These are phyloP conservation scores for Epicoccum sorghinum DNA, from an alignment of 2,329 filamentous ascomycete genomes.

Conservation along the genomic window DNA sequence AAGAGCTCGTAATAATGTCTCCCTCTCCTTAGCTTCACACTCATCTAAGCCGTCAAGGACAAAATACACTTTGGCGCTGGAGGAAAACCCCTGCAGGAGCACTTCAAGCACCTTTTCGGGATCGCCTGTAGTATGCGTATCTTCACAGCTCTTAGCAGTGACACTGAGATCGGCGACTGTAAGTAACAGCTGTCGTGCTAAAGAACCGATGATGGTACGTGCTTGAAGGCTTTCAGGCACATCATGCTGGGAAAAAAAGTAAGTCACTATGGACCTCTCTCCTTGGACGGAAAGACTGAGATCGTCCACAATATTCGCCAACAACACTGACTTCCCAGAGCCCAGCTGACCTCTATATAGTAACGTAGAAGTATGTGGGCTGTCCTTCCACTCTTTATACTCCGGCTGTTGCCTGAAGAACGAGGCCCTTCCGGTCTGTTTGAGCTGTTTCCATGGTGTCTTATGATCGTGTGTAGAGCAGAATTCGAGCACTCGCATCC, in stretches of 20 bases:
- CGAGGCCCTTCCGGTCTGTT: conserved; percentile 49
- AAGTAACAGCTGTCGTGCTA: conserved; percentile 47
- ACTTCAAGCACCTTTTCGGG: conserved; percentile 25
- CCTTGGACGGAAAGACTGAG: conserved; percentile 16
- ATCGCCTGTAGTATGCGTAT: conserved; percentile 8
- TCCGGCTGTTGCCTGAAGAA: conserved; percentile 25
- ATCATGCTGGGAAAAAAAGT: conserved; percentile 39
- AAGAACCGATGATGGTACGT: conserved; percentile 31
- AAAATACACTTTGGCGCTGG: conserved; percentile 33
- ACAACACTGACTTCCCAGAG: conserved; percentile 53
- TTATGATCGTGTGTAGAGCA: conserved; percentile 53
- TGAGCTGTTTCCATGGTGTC: conserved; percentile 50
- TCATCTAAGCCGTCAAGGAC: conserved; percentile 47
- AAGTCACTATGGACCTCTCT: conserved; percentile 18
- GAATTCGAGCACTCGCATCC: conserved; percentile 43
- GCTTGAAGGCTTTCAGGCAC: conserved; percentile 30
- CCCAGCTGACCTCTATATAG: conserved; percentile 51
- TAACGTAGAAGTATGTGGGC: conserved; percentile 36
- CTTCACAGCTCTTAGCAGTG: conserved; percentile 9
- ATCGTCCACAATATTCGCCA: conserved; percentile 53
- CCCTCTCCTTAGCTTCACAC: conserved; percentile 25
- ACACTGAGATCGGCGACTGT: conserved; percentile 27
- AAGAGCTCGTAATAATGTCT: conserved; percentile 22
- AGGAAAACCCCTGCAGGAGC: conserved; percentile 23
- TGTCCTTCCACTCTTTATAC: conserved; percentile 41